Conservation (phyloP, 768 basidiomycete species). For the Pulveroboletus frians region DNA sequence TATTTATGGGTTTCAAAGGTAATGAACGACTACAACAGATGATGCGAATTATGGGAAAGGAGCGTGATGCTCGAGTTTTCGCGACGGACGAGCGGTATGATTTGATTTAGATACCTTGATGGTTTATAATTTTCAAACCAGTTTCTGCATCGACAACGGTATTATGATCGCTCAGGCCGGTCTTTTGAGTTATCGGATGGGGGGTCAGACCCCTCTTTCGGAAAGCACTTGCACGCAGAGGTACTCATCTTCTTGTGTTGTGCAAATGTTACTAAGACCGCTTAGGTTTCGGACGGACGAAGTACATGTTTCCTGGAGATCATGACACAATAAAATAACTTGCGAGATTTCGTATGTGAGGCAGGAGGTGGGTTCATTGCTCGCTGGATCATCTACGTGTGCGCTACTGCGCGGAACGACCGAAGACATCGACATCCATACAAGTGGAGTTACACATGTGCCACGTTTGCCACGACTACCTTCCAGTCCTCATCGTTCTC, state of each 20-base stretch:
- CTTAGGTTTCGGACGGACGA: slow-evolving; percentile 90
- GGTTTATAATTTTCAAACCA: slow-evolving; percentile 28
- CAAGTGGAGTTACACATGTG: slow-evolving; percentile 11
- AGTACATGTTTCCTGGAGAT: slow-evolving; percentile 87
- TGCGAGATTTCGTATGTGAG: not conserved
- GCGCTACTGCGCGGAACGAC: not conserved
- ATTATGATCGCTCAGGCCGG: slow-evolving; percentile 99
- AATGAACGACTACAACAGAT: slow-evolving; percentile 94
- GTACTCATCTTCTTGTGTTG: slow-evolving; percentile 29
- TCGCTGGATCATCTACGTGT: not conserved
- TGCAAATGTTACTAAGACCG: slow-evolving; percentile 7
- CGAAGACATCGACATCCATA: not conserved
- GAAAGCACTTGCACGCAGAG: slow-evolving; percentile 92
- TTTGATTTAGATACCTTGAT: not conserved
- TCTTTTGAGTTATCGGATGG: slow-evolving; percentile 87
- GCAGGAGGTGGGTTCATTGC: not conserved
- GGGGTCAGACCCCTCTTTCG: slow-evolving; percentile 65
- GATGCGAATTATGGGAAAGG: slow-evolving; percentile 97
- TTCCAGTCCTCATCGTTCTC: slow-evolving; percentile 42
- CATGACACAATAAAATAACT: slow-evolving; percentile 2
- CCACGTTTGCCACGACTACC: slow-evolving; percentile 49
- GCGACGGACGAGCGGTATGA: slow-evolving; percentile 91
- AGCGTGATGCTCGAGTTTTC: slow-evolving; percentile 84
- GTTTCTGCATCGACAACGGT: slow-evolving; percentile 98
- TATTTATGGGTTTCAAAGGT: slow-evolving; percentile 41